Evolutionary conservation across 129 eudicot genomes (phyloP), one percentile per base, ranked within the genome.

Genomic region (Lactuca saligna): DNA sequence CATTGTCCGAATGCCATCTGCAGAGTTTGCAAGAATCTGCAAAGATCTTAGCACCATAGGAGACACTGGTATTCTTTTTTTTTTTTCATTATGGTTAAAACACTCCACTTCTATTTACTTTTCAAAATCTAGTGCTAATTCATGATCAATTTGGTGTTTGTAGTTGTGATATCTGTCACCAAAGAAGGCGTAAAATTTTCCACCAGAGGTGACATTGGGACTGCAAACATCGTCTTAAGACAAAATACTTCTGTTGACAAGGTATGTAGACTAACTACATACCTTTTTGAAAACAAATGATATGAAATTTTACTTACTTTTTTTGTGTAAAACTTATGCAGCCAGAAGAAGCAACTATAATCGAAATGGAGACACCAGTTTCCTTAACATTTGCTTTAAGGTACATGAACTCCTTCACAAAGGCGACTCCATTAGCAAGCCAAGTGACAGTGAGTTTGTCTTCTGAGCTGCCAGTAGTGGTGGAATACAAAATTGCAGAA

Each of bases 401-500:
- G 74, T 86, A 86, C 60, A 80, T 86, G 76, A 86, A 83, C 54
- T 79, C 91, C 7, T 86, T 86, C 78, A 71, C 91, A 9, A 86
- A 86, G 65, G 91, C 91, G 16, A 86, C 91, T 46, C 83, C 91
- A 33, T 57, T 86, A 70, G 77, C 91, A 1, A 82, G 55, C 78
- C 87, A 82, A 77, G 91, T 82, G 72, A 86, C 91, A 12, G 55
- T 89, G 39, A 83, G 96, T 67, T 66, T 83, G 54, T 86, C 85
- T 2, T 83, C 87, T 0, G 89, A 89, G 41, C 85, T 83, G 10
- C 96, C 96, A 0, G 62, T 86, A 48, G 93, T 89, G 62, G 87
- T 89, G 3, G 96, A 89, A 75, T 89, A 89, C 88, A 89, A 86
- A 59, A 80, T 89, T 29, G 92, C 86, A 34, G 96, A 89, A 57